A percentile compares a stretch with the other conserved stretches of the same genome.
These are phyloP conservation scores for Aspergillus conjunctus DNA, from an alignment of 495 filamentous ascomycete genomes.

Conservation along the genomic window DNA sequence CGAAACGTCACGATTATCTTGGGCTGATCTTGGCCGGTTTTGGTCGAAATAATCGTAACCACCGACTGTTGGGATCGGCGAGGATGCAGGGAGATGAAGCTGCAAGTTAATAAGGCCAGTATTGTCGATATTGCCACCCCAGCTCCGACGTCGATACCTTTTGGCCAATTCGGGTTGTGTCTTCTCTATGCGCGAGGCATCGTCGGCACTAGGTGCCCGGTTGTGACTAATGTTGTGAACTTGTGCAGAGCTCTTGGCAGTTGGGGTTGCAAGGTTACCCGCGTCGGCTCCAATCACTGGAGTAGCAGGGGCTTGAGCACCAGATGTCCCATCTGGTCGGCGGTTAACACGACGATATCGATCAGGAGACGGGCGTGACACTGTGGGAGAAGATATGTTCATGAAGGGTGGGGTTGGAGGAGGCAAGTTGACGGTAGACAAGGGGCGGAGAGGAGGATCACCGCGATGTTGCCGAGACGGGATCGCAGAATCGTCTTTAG, in stretches of 20 bases:
- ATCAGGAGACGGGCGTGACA: conserved; percentile 64
- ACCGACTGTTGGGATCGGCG: conserved; percentile 28
- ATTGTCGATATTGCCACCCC: conserved; percentile 73
- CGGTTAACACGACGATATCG: conserved; percentile 64
- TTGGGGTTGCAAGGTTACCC: conserved; percentile 8
- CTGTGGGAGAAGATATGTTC: conserved; percentile 49
- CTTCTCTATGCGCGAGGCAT: conserved; percentile 46
- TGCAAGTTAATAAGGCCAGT: conserved; percentile 43
- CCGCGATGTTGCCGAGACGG: conserved; percentile 42
- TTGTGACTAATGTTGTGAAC: conserved; percentile 32
- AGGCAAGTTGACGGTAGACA: conserved; percentile 55
- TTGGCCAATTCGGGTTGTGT: conserved; percentile 64
- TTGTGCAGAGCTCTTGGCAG: conserved; percentile 14
- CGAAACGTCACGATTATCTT: conserved; percentile 60
- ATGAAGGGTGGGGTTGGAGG: conserved; percentile 40
- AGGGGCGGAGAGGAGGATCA: conserved; percentile 49
- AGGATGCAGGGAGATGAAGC: conserved; percentile 38
- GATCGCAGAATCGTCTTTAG: conserved; percentile 53
- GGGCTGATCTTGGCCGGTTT: conserved; percentile 51
- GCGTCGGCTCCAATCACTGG: conserved; percentile 26
- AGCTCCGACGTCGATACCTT: conserved; percentile 78
- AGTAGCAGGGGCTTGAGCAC: conserved; percentile 45
- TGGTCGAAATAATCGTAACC: conserved; percentile 43
- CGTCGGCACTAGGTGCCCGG: conserved; percentile 57
- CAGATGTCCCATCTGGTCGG: conserved; percentile 47